phyloP scores from a whole-genome alignment of 1,284 basidiomycete genomes.

The Ganoderma multipileum region DNA sequence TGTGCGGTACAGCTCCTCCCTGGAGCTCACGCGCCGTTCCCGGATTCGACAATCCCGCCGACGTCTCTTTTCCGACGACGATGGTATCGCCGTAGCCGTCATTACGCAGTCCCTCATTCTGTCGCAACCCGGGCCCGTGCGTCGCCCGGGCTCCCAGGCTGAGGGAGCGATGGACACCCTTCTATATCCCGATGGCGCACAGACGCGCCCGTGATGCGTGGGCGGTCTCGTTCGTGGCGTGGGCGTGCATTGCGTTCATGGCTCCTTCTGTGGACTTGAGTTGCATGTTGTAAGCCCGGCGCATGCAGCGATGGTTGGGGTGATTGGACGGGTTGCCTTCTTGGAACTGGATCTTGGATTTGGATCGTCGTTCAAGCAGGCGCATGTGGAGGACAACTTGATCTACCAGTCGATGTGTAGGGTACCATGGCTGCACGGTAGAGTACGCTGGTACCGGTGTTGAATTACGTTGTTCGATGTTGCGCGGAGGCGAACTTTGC shows the following conservation, averaged over 20 bases:
- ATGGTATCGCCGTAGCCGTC: background rate
- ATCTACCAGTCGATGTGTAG: background rate
- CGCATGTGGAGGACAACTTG: background rate
- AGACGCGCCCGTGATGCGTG: background rate
- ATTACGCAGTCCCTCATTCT: background rate
- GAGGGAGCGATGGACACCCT: background rate
- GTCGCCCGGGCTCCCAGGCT: slow-evolving; percentile 9
- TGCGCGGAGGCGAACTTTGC: background rate
- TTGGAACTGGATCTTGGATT: background rate
- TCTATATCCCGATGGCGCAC: background rate
- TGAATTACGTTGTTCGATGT: background rate
- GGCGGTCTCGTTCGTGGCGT: slow-evolving; percentile 1
- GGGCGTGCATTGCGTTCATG: background rate
- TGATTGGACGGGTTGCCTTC: slow-evolving; percentile 2
- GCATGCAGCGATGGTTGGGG: slow-evolving; percentile 8
- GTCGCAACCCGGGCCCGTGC: background rate
- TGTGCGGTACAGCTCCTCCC: background rate
- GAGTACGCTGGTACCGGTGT: background rate
- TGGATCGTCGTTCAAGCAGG: background rate
- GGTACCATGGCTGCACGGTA: background rate
- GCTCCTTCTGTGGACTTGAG: background rate
- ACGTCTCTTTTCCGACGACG: background rate
- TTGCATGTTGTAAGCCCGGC: slow-evolving; percentile 1
- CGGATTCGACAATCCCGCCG: background rate
- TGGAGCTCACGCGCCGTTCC: background rate